A percentile compares a stretch with the other conserved stretches of the same genome.
Conservation (phyloP, 2,329 filamentous ascomycete genomes). For the Aspergillus fijiensis region DNA sequence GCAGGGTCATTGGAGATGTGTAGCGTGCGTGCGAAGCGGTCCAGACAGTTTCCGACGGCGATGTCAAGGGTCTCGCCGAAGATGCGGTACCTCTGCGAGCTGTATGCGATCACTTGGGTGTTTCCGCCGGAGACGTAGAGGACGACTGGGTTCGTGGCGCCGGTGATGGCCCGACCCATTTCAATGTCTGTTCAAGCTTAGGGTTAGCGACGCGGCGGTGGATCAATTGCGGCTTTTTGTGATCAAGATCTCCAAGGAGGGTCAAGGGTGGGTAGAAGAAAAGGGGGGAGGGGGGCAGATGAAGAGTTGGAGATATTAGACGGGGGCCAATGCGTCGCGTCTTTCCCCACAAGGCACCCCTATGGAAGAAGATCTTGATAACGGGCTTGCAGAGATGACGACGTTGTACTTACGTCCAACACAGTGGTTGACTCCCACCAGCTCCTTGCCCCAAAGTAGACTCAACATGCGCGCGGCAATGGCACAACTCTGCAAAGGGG, state of each 20-base stretch:
- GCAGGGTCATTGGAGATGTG: constrained; percentile 93
- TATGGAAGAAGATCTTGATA: neutral
- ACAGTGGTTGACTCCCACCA: constrained; percentile 96
- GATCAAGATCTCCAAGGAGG: neutral
- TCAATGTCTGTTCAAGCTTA: constrained; percentile 67
- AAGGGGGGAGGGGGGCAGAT: neutral
- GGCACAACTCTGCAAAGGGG: constrained; percentile 82
- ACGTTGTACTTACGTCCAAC: constrained; percentile 65
- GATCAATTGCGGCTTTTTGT: neutral
- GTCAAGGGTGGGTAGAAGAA: neutral
- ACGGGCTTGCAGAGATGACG: neutral
- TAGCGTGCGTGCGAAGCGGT: constrained; percentile 89
- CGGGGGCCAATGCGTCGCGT: neutral
- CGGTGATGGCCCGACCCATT: constrained; percentile 93
- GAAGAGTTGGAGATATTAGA: neutral
- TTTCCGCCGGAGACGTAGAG: constrained; percentile 95
- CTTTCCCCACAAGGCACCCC: neutral
- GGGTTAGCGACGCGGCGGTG: constrained; percentile 4
- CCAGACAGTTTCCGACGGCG: constrained; percentile 94
- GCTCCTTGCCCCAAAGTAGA: constrained; percentile 80
- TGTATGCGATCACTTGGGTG: constrained; percentile 97
- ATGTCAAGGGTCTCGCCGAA: constrained; percentile 98
- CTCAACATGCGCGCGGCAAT: constrained; percentile 78
- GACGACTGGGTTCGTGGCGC: constrained; percentile 86
- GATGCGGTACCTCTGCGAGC: constrained; percentile 90